Conservation (phyloP, 139 green algal genomes). For the Zygnema cylindricum region DNA sequence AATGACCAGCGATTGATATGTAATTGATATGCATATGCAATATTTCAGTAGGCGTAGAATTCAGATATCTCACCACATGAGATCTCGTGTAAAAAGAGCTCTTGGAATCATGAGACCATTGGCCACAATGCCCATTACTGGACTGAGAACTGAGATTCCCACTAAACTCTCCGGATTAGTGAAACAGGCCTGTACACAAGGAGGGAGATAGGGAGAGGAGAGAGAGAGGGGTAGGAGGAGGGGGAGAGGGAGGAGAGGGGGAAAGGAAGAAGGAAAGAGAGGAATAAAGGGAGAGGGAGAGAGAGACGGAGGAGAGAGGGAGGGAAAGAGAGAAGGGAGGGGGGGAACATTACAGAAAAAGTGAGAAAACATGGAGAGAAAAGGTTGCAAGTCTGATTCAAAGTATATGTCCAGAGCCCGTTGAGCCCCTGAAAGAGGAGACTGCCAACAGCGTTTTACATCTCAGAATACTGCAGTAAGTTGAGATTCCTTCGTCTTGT, state of each 20-base stretch:
- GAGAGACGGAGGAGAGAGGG: not conserved
- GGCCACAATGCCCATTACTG: conserved; percentile 77
- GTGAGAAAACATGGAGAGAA: not conserved
- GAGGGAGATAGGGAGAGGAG: not conserved
- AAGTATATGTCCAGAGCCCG: no score
- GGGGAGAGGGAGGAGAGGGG: not conserved
- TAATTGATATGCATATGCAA: not conserved
- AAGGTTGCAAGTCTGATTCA: no score
- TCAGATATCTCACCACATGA: conserved; percentile 73
- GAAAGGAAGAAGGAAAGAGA: not conserved
- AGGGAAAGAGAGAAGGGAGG: not conserved
- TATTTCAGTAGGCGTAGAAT: not conserved
- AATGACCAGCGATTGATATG: not conserved
- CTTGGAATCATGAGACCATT: conserved; percentile 90
- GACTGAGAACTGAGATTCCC: conserved; percentile 45
- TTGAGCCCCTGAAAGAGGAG: no score
- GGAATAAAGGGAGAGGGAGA: not conserved
- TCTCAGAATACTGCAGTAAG: no score
- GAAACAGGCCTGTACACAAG: conserved; percentile 60
- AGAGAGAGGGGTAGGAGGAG: not conserved
- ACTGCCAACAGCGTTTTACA: no score
- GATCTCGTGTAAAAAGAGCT: conserved; percentile 80
- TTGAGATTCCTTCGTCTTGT: no score
- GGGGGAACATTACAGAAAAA: not conserved
- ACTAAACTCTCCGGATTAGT: conserved; percentile 64